A percentile compares a stretch with the other conserved stretches of the same genome.
Conservation (phyloP, 2,329 filamentous ascomycete species). For the Penicillium sp. region DNA sequence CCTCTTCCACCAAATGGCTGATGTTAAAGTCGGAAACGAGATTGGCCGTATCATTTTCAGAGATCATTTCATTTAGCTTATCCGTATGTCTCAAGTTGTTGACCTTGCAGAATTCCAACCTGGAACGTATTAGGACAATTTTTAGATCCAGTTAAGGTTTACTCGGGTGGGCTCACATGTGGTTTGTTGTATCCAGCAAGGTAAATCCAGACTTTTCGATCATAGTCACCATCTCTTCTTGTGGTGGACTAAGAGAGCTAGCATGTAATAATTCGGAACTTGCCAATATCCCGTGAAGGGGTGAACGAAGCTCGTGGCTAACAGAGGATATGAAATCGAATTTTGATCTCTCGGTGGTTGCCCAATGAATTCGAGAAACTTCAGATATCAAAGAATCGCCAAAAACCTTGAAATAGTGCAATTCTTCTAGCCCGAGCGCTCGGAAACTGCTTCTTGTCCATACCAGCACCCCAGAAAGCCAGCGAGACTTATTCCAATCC, state of each 20-base stretch:
- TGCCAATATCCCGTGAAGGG: conserved; percentile 48
- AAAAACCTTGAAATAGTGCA: conserved; percentile 33
- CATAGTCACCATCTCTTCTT: conserved; percentile 47
- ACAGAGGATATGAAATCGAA: conserved; percentile 54
- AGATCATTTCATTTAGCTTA: conserved; percentile 33
- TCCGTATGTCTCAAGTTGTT: conserved; percentile 27
- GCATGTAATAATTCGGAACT: conserved; percentile 51
- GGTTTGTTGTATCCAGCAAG: conserved; percentile 48
- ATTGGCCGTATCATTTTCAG: conserved; percentile 15
- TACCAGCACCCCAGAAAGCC: conserved; percentile 27
- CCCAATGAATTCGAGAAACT: conserved; percentile 35
- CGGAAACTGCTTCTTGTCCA: conserved; percentile 24
- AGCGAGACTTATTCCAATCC: conserved; percentile 32
- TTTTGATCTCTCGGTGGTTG: conserved; percentile 46
- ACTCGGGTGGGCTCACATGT: conserved; percentile 23
- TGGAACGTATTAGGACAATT: conserved; percentile 11
- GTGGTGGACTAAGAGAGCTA: conserved; percentile 39
- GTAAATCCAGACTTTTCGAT: conserved; percentile 53
- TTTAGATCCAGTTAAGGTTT: neutral
- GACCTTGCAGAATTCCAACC: conserved; percentile 38
- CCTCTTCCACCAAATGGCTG: conserved; percentile 31
- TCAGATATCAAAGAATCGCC: conserved; percentile 33
- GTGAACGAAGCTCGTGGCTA: conserved; percentile 52
- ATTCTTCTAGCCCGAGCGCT: conserved; percentile 20
- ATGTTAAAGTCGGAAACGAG: conserved; percentile 34